Percentiles rank a stretch among this genome's conserved stretches.
These are phyloP conservation scores for Hericium erinaceus DNA, from an alignment of 768 basidiomycete genomes.

Conservation along the genomic window DNA sequence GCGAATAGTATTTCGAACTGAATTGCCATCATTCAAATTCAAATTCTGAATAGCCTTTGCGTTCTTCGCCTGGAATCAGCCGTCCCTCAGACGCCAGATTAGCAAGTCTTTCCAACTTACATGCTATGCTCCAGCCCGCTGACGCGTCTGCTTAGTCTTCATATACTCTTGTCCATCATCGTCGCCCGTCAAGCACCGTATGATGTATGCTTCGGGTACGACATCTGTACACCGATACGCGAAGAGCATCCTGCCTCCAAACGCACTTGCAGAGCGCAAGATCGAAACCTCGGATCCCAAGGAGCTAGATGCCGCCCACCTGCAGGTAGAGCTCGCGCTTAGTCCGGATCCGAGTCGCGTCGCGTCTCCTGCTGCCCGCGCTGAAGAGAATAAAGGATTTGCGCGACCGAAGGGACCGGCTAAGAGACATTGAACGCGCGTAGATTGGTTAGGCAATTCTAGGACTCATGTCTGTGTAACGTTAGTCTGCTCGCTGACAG, in stretches of 20 bases:
- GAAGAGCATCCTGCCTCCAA: slow-evolving; percentile 38
- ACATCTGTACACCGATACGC: slow-evolving; percentile 46
- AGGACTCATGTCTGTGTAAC: neutral
- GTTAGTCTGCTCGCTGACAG: neutral
- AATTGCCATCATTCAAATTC: slow-evolving; percentile 2
- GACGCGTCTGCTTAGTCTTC: slow-evolving; percentile 44
- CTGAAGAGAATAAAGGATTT: slow-evolving; percentile 41
- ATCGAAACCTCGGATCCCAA: slow-evolving; percentile 76
- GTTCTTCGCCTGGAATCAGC: slow-evolving; percentile 58
- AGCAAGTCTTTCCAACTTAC: slow-evolving; percentile 30
- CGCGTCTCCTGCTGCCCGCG: slow-evolving; percentile 13
- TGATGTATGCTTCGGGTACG: slow-evolving; percentile 80
- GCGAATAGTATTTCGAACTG: neutral
- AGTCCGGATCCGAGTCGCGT: slow-evolving; percentile 10
- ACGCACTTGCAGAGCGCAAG: slow-evolving; percentile 44
- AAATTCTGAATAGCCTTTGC: slow-evolving; percentile 35
- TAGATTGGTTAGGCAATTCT: slow-evolving; percentile 11
- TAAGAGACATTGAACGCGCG: slow-evolving; percentile 30
- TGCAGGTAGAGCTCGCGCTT: slow-evolving; percentile 50
- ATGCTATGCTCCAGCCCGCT: neutral
- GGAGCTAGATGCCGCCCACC: slow-evolving; percentile 57
- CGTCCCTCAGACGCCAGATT: slow-evolving; percentile 44
- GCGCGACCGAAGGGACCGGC: slow-evolving; percentile 63
- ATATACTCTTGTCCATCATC: slow-evolving; percentile 84
- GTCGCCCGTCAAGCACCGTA: slow-evolving; percentile 77